Percentiles rank a stretch among this genome's conserved stretches.
phyloP scores from a whole-genome alignment of 148 eudicot genomes.

The Pharnaceum exiguum region DNA sequence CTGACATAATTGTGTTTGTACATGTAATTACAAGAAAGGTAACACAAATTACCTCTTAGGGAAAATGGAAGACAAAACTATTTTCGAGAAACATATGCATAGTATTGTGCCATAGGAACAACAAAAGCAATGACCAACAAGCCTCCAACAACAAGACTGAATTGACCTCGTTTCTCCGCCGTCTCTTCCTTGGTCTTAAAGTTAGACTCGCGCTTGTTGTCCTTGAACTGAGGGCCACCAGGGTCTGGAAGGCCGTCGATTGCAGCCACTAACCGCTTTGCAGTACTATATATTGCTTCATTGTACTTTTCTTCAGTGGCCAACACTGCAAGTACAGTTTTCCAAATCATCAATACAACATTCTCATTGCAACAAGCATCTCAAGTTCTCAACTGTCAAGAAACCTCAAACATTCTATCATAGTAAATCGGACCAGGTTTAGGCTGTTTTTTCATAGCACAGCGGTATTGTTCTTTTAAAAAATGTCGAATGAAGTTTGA shows the following conservation, averaged over 20 bases:
- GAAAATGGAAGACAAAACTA: slow-evolving; percentile 24
- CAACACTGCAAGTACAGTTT: slow-evolving; percentile 51
- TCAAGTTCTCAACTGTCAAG: neutral
- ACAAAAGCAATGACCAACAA: slow-evolving; percentile 89
- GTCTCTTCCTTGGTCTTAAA: slow-evolving; percentile 94
- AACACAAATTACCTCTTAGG: slow-evolving; percentile 6
- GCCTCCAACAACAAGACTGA: slow-evolving; percentile 95
- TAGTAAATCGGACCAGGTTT: too few relatives aligned
- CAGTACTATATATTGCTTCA: slow-evolving; percentile 78
- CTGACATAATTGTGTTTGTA: slow-evolving; percentile 32
- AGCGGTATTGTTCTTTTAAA: too few relatives aligned
- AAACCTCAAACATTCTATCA: too few relatives aligned
- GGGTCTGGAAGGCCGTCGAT: slow-evolving; percentile 95
- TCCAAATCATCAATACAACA: slow-evolving; percentile 2
- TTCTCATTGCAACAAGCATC: neutral
- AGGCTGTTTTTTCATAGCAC: too few relatives aligned
- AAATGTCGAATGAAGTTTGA: neutral
- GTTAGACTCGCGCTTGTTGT: slow-evolving; percentile 90
- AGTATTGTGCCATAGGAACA: slow-evolving; percentile 99
- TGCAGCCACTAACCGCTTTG: slow-evolving; percentile 86
- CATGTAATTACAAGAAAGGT: slow-evolving; percentile 25
- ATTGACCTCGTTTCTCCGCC: slow-evolving; percentile 91
- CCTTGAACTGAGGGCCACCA: slow-evolving; percentile 76
- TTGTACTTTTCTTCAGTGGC: slow-evolving; percentile 98
- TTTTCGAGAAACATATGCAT: slow-evolving; percentile 89